Conservation (phyloP, 805 yeast genomes). For the Wickerhamiella brachini region DNA sequence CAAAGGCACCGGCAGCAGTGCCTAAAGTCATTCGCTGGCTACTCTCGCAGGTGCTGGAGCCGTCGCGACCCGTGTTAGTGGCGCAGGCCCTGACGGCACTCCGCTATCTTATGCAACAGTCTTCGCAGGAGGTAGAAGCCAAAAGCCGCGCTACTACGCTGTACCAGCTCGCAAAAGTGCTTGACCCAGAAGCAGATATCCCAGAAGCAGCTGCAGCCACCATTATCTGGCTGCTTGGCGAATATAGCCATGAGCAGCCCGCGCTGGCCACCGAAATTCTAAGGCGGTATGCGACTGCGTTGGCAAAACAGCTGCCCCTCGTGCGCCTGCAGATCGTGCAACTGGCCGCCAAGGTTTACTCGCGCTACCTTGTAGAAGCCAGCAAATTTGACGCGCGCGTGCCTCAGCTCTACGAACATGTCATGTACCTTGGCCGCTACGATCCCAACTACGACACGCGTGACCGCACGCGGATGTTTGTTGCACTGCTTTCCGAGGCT, state of each 20-base stretch:
- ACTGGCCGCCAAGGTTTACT: conserved; percentile 58
- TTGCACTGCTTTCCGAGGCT: conserved; percentile 42
- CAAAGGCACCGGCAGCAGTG: conserved; percentile 1
- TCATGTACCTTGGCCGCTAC: conserved; percentile 50
- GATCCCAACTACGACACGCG: conserved; percentile 68
- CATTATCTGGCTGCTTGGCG: conserved; percentile 85
- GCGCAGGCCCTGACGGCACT: conserved; percentile 14
- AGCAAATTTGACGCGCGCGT: conserved; percentile 15
- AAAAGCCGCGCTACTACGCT: conserved; percentile 15
- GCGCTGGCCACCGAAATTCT: conserved; percentile 63
- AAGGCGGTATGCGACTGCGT: conserved; percentile 40
- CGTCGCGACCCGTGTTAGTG: conserved; percentile 7
- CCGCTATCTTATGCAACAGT: conserved; percentile 14
- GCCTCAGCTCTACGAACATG: conserved; percentile 44
- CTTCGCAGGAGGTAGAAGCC: neutral
- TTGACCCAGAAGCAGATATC: conserved; percentile 18
- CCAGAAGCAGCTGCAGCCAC: conserved; percentile 53
- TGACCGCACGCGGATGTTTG: conserved; percentile 68
- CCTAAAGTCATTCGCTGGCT: conserved; percentile 10
- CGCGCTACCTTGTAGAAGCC: conserved; percentile 37
- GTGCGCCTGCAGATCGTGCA: conserved; percentile 62
- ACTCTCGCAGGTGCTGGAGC: conserved; percentile 6
- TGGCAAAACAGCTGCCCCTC: conserved; percentile 37
- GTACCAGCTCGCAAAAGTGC: conserved; percentile 10
- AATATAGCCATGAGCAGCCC: conserved; percentile 38